Base-by-base conservation (phyloP, 805 yeast genomes). In the Tetrapisispora phaffii region DNA sequence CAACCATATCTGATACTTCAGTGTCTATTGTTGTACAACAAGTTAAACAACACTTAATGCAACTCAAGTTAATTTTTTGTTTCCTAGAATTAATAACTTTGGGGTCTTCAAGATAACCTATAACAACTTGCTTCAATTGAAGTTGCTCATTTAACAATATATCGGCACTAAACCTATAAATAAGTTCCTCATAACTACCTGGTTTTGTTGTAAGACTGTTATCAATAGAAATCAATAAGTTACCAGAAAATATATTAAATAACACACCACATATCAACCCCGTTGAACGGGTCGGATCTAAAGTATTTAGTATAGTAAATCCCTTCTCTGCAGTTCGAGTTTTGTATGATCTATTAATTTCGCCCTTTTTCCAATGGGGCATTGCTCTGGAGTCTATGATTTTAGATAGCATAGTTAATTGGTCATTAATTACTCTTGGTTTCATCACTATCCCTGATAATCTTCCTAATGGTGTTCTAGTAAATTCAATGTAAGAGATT, bases 401-500 rank as follows among this genome's bases (percentile, higher is more conserved):
- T 9, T 80, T 72, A 4, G 83, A 74, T 21, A 93, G 58, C 39
- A 86, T 76, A 49, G 77, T 74, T 89, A 93, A 85, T 58, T 93
- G 98, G 52, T 86, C 90, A 59, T 84, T 73, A 7, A 93, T 76
- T 0, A 96, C 88, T 47, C 86, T 71, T 60, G 93, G 97, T 21
- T 93, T 84, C 59, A 93, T 75, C 1, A 94, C 96, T 31, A 93
- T 95, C 16, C 99, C 99, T 47, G 96, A 72, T 31, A 88, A 66
- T 51, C 89, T 94, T 2, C 97, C 97, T 23, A 85, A 77, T 0
- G 97, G 94, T 1, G 94, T 83, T 53, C 89, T 76, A 0, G 93
- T 79, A 58, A 84, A 93, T 65, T 93, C 98, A 13, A 93, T 89
- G 57, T 93, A 93, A 0, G 97, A 96, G 47, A 93, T 67, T 56